Conservation (phyloP, 768 basidiomycete species). For the Trametes cinnabarina region DNA sequence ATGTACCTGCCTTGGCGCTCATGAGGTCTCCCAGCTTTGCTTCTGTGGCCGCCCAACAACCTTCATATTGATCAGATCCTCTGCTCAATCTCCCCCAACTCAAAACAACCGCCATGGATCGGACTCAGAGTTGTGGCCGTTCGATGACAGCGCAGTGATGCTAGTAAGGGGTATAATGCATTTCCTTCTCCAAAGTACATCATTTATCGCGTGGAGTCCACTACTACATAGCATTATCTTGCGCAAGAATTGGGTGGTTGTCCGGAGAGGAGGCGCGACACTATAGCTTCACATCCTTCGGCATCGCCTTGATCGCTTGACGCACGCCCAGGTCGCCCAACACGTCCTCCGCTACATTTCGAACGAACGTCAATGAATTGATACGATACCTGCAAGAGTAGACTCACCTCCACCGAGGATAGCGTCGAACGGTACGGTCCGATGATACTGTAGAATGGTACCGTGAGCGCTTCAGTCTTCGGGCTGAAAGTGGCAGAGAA, state of each 20-base stretch:
- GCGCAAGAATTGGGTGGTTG: too few species aligned
- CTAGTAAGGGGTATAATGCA: too few species aligned
- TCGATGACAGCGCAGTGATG: too few species aligned
- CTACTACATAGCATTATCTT: too few species aligned
- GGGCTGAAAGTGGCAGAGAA: not conserved
- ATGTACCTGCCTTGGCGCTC: slow-evolving; percentile 3
- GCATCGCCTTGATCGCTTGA: slow-evolving; percentile 37
- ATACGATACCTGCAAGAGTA: not conserved
- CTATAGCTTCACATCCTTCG: slow-evolving; percentile 54
- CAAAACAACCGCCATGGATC: slow-evolving; percentile 2
- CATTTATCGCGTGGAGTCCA: too few species aligned
- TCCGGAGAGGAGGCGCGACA: too few species aligned
- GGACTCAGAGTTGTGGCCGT: too few species aligned
- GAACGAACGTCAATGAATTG: not conserved
- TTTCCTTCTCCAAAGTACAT: too few species aligned
- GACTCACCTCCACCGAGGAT: slow-evolving; percentile 40
- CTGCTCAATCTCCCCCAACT: slow-evolving; percentile 6
- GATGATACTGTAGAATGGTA: slow-evolving; percentile 34
- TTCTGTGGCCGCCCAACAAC: slow-evolving; percentile 2
- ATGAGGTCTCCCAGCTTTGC: not conserved
- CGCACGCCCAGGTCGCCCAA: slow-evolving; percentile 60
- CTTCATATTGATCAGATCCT: slow-evolving; percentile 10
- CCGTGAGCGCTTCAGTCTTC: not conserved
- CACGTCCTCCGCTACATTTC: slow-evolving; percentile 61
- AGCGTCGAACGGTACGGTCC: slow-evolving; percentile 42